Conservation (phyloP, 176 grass and related monocot species). For the Triticum turgidum region DNA sequence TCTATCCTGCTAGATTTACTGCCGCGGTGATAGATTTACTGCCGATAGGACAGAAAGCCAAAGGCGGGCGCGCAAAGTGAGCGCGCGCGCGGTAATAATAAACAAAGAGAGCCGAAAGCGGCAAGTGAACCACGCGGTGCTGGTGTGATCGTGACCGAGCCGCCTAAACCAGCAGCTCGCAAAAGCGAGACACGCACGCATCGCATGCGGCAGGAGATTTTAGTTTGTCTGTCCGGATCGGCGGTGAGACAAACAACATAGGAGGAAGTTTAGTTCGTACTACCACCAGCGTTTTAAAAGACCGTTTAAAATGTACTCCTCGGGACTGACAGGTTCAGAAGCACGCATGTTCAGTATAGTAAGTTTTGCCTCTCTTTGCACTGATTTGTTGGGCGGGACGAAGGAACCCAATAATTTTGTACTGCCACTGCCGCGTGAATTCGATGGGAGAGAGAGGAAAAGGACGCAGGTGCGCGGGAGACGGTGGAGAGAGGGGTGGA, state of each 20-base stretch:
- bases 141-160: not conserved
- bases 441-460: not conserved
- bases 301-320: not conserved
- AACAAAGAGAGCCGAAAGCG: not conserved
- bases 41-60: slow-evolving; percentile 12
- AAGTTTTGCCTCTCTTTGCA: not conserved
- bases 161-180: not conserved
- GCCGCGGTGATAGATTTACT: not conserved
- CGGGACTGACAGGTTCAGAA: not conserved
- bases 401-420: not conserved
- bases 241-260: not conserved
- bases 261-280: not conserved
- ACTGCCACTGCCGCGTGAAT: not conserved
- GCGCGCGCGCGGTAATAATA: not conserved
- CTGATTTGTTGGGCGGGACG: not conserved
- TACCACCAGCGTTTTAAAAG: not conserved
- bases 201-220: not conserved
- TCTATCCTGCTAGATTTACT: not conserved
- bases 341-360: not conserved
- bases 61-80: not conserved
- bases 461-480: not conserved
- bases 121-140: not conserved
- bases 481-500: not conserved
- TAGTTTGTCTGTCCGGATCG: not conserved
- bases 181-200: not conserved